A percentile compares a stretch with the other conserved stretches of the same genome.
These are phyloP conservation scores for Pulveroboletus frians DNA, from an alignment of 768 basidiomycete genomes.

Conservation along the genomic window DNA sequence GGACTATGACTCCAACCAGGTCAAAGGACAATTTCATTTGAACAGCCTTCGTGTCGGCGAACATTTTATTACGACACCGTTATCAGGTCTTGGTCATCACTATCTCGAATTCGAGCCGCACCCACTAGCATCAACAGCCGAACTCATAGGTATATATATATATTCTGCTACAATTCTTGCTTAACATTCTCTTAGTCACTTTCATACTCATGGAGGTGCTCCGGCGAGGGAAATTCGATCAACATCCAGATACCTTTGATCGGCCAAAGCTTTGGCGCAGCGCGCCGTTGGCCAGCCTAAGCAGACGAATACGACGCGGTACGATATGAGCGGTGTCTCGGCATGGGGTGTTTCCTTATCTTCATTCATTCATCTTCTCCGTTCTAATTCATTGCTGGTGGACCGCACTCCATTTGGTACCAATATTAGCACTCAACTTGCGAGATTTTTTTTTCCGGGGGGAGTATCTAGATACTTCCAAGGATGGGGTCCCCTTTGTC, in stretches of 20 bases:
- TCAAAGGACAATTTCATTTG: conserved; percentile 48
- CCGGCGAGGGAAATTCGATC: conserved; percentile 52
- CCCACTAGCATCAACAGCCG: conserved; percentile 43
- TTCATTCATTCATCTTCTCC: conserved; percentile 3
- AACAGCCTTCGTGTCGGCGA: conserved; percentile 43
- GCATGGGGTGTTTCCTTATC: background rate
- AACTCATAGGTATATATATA: conserved; percentile 42
- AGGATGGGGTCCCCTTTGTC: conserved; percentile 21
- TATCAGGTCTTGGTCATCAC: conserved; percentile 50
- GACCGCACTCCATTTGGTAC: too few species aligned
- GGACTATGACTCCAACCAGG: conserved; percentile 46
- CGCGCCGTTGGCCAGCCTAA: conserved; percentile 23
- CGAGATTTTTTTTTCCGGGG: background rate
- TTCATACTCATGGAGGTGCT: conserved; percentile 63
- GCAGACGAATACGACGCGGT: conserved; percentile 31
- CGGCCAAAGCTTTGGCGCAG: conserved; percentile 45
- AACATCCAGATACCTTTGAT: conserved; percentile 44
- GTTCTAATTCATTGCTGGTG: background rate
- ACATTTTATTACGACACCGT: conserved; percentile 44
- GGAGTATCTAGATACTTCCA: conserved; percentile 1
- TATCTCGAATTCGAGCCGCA: conserved; percentile 54
- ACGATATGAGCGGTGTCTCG: conserved; percentile 19
- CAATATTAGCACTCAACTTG: background rate
- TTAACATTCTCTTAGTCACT: conserved; percentile 39
- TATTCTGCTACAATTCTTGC: background rate